phyloP scores from a whole-genome alignment of 2,329 filamentous ascomycete species.

The Cladosporium austrohemisphaericum region DNA sequence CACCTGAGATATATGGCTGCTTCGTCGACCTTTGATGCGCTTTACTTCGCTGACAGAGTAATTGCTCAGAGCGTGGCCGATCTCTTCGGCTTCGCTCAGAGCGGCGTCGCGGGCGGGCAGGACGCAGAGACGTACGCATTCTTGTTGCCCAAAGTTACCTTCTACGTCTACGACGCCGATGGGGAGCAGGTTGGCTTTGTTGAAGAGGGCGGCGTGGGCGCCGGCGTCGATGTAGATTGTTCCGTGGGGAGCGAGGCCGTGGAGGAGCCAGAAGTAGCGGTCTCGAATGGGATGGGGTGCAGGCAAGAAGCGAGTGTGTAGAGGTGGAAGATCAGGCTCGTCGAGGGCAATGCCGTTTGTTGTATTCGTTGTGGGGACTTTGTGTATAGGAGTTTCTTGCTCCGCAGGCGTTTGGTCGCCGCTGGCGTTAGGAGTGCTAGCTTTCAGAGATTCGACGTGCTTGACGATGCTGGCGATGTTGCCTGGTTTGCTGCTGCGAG shows the following conservation, averaged over 20 bases:
- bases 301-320: slow-evolving; percentile 91
- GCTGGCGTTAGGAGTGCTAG: slow-evolving; percentile 16
- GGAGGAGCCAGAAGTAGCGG: slow-evolving; percentile 93
- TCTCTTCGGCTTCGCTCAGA: slow-evolving; percentile 52
- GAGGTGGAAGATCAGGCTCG: slow-evolving; percentile 42
- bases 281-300: slow-evolving; percentile 81
- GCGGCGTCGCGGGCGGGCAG: slow-evolving; percentile 57
- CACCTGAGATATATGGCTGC: slow-evolving; percentile 71
- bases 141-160: slow-evolving; percentile 84
- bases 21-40: slow-evolving; percentile 79
- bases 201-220: slow-evolving; percentile 72
- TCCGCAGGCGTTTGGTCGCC: slow-evolving; percentile 25
- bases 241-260: slow-evolving; percentile 85
- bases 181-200: slow-evolving; percentile 83
- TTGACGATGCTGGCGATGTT: slow-evolving; percentile 85
- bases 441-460: slow-evolving; percentile 66
- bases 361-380: slow-evolving; percentile 12
- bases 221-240: slow-evolving; percentile 92
- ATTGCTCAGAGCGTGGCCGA: slow-evolving; percentile 86
- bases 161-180: slow-evolving; percentile 88
- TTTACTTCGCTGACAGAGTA: slow-evolving; percentile 83
- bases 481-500: slow-evolving; percentile 84
- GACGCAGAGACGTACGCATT: slow-evolving; percentile 82
- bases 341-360: slow-evolving; percentile 16
- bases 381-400: not conserved